Conservation (phyloP, 2,329 filamentous ascomycete genomes). For the Calonectria ilicicola region DNA sequence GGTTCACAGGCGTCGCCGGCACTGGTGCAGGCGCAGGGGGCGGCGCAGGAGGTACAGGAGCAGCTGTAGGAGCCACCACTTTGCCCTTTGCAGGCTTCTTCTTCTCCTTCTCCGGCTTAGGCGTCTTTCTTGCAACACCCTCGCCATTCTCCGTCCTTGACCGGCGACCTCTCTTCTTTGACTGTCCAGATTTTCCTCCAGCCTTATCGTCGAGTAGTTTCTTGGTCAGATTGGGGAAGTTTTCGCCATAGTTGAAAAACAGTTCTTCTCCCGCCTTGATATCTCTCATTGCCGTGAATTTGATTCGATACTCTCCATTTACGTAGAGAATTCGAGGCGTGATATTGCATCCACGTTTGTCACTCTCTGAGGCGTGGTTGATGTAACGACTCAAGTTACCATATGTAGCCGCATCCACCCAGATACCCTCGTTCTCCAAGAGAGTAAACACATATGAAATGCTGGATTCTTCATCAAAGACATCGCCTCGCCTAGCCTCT, state of each 20-base stretch:
- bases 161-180: constrained; percentile 43
- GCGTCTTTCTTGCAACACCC: constrained; percentile 40
- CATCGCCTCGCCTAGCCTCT: constrained; percentile 69
- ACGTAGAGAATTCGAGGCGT: constrained; percentile 76
- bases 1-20: constrained; percentile 14
- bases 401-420: constrained; percentile 81
- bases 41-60: background rate
- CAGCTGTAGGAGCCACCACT: background rate
- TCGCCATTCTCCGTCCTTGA: constrained; percentile 32
- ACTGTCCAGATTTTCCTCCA: constrained; percentile 43
- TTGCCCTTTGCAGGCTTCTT: constrained; percentile 37
- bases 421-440: constrained; percentile 70
- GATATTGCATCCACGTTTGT: constrained; percentile 69
- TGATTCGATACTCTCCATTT: constrained; percentile 81
- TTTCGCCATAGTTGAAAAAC: constrained; percentile 84
- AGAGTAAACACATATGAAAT: constrained; percentile 75
- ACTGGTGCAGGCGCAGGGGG: background rate
- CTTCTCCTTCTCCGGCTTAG: constrained; percentile 43
- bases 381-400: constrained; percentile 88
- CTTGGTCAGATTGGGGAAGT: constrained; percentile 71
- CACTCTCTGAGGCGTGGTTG: constrained; percentile 74
- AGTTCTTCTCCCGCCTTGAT: constrained; percentile 81
- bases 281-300: constrained; percentile 75
- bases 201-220: constrained; percentile 55
- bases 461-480: constrained; percentile 70